Evolutionary conservation across 257 asterid species (phyloP).

Genomic region (Thymus mandschuricus): DNA sequence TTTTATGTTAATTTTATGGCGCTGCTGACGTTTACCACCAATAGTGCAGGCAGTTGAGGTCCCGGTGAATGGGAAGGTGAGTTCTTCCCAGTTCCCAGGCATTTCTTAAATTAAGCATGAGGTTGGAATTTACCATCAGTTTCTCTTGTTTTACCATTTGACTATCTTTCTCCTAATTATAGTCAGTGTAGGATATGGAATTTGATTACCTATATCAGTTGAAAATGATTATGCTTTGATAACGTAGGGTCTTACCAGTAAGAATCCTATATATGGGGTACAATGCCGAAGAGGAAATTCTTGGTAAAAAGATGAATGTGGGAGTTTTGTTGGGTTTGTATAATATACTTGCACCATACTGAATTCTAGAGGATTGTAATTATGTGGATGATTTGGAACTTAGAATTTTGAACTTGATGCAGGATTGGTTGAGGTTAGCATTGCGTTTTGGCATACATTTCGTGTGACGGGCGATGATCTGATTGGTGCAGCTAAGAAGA

Average conservation of each 20-base stretch:
- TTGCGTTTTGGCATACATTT: conserved; percentile 99
- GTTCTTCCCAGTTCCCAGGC: conserved; percentile 58
- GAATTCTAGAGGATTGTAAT: conserved; percentile 2
- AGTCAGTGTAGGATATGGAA: not conserved
- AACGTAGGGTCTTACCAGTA: conserved; percentile 81
- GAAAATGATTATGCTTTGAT: conserved; percentile 2
- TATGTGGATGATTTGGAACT: not conserved
- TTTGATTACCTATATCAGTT: not conserved
- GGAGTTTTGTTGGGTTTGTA: conserved; percentile 17
- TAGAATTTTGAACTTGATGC: not conserved
- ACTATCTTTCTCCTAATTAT: not conserved
- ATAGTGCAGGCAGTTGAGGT: conserved; percentile 50
- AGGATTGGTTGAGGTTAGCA: conserved; percentile 98
- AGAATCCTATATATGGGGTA: conserved; percentile 92
- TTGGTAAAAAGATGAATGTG: conserved; percentile 97
- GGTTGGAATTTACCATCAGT: conserved; percentile 34
- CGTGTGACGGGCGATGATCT: conserved; percentile 97
- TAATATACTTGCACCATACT: conserved; percentile 9
- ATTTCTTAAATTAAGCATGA: conserved; percentile 83
- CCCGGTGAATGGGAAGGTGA: conserved; percentile 85
- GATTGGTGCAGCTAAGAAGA: conserved; percentile 94
- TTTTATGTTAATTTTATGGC: conserved; percentile 4
- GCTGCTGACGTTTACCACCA: not conserved
- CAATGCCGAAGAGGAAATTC: conserved; percentile 86
- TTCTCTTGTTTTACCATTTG: no score